These are phyloP conservation scores for Pythium angustatum DNA, from an alignment of 352 stramenopile genomes.

Conservation along the genomic window DNA sequence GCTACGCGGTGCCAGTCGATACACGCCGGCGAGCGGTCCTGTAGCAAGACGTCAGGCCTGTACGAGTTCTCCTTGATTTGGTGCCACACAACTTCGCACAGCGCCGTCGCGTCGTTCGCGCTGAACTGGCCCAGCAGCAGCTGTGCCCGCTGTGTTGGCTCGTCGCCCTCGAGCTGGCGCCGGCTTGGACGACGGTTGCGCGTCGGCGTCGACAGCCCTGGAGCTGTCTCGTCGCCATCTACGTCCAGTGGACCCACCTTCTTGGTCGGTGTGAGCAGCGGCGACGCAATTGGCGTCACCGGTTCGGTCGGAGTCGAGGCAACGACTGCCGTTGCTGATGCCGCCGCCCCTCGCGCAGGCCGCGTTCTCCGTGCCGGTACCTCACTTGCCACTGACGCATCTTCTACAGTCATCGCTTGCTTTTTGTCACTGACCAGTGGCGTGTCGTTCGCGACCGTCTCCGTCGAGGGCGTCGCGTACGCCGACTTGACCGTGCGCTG, in stretches of 20 bases:
- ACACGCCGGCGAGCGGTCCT: conserved; percentile 37
- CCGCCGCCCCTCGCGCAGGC: conserved; percentile 15
- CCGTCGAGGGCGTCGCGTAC: conserved; percentile 19
- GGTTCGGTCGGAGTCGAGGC: too few relatives aligned
- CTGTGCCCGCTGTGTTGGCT: conserved; percentile 12
- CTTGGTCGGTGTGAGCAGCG: not conserved
- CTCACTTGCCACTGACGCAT: not conserved
- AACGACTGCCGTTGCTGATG: not conserved
- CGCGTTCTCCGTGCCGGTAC: not conserved
- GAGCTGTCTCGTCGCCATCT: not conserved
- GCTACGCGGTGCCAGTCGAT: conserved; percentile 57
- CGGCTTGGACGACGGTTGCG: conserved; percentile 26
- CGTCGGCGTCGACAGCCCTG: conserved; percentile 17
- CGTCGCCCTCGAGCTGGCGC: conserved; percentile 16
- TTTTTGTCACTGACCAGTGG: not conserved
- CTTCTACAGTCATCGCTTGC: not conserved
- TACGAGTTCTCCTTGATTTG: conserved; percentile 58
- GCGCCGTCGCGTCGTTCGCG: conserved; percentile 45
- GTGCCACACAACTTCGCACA: conserved; percentile 57
- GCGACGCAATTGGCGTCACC: not conserved
- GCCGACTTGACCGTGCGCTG: conserved; percentile 35
- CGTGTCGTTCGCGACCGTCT: not conserved
- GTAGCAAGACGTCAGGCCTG: conserved; percentile 39
- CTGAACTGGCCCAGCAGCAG: conserved; percentile 46
- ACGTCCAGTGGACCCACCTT: not conserved